Percentiles rank a stretch among this genome's conserved stretches.
These are phyloP conservation scores for Sporobolomyces pararoseus DNA, from an alignment of 768 basidiomycete species.

Conservation along the genomic window DNA sequence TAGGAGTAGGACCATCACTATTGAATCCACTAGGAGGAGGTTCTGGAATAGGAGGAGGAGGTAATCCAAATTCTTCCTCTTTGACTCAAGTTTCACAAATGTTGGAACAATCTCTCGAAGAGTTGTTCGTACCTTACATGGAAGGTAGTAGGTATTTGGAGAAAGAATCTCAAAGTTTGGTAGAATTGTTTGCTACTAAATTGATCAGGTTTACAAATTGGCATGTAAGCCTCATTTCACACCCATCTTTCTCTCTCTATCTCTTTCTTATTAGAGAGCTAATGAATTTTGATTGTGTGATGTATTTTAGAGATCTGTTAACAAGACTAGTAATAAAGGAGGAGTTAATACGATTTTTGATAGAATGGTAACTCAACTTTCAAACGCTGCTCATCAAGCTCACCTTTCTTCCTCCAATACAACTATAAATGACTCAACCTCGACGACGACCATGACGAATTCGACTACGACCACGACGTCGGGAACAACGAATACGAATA, in stretches of 20 bases:
- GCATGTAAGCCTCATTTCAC: constrained; percentile 61
- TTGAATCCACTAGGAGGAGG: constrained; percentile 26
- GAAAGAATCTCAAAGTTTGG: constrained; percentile 77
- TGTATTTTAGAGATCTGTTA: no score
- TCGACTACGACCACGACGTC: constrained; percentile 38
- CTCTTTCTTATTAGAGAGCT: neutral
- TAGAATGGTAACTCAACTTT: constrained; percentile 83
- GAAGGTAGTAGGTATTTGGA: constrained; percentile 90
- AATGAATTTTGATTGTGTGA: no score
- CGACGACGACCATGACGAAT: constrained; percentile 23
- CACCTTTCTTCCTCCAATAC: constrained; percentile 53
- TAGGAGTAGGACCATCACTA: no score
- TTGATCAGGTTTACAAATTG: constrained; percentile 75
- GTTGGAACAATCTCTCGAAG: constrained; percentile 94
- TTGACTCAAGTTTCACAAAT: constrained; percentile 54
- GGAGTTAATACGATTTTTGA: constrained; percentile 69
- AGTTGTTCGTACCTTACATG: constrained; percentile 87
- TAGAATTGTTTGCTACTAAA: constrained; percentile 69
- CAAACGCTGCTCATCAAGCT: constrained; percentile 64
- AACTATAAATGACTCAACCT: neutral
- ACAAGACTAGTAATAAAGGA: no score
- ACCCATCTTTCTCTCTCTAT: neutral
- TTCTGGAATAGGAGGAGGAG: constrained; percentile 15
- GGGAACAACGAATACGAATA: constrained; percentile 3
- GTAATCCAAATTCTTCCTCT: no score